These are phyloP conservation scores for Verbena officinalis DNA, from an alignment of 257 asterid genomes.

Conservation along the genomic window DNA sequence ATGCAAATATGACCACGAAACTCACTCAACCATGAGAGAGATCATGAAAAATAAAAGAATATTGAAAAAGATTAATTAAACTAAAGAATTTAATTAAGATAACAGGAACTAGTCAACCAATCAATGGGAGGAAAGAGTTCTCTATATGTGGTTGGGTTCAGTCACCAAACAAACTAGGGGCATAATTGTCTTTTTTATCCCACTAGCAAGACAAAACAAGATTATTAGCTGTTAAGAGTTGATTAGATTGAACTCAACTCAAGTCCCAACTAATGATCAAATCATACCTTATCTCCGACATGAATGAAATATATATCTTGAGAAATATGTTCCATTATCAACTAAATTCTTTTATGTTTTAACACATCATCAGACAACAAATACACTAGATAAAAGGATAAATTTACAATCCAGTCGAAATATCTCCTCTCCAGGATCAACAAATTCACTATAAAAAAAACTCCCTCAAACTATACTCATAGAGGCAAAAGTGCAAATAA, in stretches of 20 bases:
- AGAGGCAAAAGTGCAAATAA: too few relatives aligned
- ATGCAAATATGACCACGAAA: neutral
- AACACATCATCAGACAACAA: neutral
- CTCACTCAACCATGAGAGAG: neutral
- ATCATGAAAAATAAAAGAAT: neutral
- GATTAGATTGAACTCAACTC: conserved; percentile 4
- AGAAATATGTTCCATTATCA: conserved; percentile 4
- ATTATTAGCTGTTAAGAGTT: neutral
- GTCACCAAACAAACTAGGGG: conserved; percentile 11
- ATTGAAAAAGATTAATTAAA: neutral
- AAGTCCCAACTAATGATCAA: neutral
- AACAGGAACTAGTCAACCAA: neutral
- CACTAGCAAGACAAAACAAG: conserved; percentile 1
- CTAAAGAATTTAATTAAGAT: neutral
- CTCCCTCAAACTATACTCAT: too few relatives aligned
- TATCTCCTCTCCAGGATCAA: too few relatives aligned
- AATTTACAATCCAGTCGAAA: too few relatives aligned
- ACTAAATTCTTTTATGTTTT: neutral
- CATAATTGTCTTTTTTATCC: neutral
- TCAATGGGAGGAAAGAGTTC: neutral
- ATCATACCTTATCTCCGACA: conserved; percentile 8
- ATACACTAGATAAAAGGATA: neutral
- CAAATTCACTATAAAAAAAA: too few relatives aligned
- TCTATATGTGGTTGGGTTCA: neutral
- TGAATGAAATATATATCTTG: too few relatives aligned